Evolutionary conservation across 1,139 yeast species (phyloP), one percentile per base, ranked within the genome.

Genomic region (Taphrina wiesneri): DNA sequence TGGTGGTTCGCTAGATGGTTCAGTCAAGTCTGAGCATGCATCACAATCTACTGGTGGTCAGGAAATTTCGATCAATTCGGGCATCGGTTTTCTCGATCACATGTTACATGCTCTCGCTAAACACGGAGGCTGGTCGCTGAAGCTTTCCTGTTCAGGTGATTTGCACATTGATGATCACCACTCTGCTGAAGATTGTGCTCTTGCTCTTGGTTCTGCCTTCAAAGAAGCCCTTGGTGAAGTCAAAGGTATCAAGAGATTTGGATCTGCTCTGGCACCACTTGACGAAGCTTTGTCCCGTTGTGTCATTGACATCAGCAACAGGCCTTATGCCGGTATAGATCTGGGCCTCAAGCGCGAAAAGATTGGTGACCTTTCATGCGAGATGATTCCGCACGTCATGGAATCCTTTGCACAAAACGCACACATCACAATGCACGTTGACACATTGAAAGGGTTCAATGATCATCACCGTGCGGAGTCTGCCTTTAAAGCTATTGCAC

Each of bases 51-150:
- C 89, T 0, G 77, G 83, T 1, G 78, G 87, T 2, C 99, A 93
- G 76, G 80, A 83, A 13, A 91, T 93, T 69, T 80, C 84, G 56
- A 85, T 93, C 66, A 90, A 90, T 73, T 88, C 98, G 0, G 99
- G 99, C 52, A 84, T 93, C 66, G 99, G 99, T 1, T 93, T 93
- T 75, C 80, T 93, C 69, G 99, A 93, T 78, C 99, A 93, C 77
- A 93, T 93, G 99, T 81, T 93, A 54, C 97, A 92, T 74, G 99
- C 99, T 0, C 81, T 93, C 72, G 97, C 98, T 52, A 93, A 93
- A 75, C 99, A 93, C 77, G 82, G 95, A 0, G 99, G 99, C 15
- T 93, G 99, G 99, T 90, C 97, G 23, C 77, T 93, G 69, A 80
- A 89, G 39, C 83, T 93, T 30, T 96, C 89, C 74, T 92, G 98